Conservation (phyloP, 495 filamentous ascomycete genomes). For the Lepidopterella palustris region DNA sequence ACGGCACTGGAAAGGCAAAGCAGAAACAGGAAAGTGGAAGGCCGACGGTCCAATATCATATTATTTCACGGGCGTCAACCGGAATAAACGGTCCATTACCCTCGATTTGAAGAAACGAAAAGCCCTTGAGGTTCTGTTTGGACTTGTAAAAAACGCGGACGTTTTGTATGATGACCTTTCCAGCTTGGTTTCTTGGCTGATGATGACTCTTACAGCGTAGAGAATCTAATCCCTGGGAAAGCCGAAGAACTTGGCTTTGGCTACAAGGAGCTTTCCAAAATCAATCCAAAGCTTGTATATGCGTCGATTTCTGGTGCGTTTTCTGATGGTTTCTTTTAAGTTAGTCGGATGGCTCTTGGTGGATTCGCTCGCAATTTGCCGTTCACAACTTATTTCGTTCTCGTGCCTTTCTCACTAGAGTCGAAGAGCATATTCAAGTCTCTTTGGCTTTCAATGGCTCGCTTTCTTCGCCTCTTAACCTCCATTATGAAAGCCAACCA, state of each 20-base stretch:
- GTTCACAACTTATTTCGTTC: too few species aligned
- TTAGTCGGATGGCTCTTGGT: too few species aligned
- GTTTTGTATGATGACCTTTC: background rate
- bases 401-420: too few species aligned
- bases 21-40: constrained; percentile 22
- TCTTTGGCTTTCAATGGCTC: too few species aligned
- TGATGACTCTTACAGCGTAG: background rate
- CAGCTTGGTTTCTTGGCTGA: background rate
- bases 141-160: background rate
- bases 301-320: constrained; percentile 28
- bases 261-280: background rate
- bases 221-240: background rate
- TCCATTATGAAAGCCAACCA: too few species aligned
- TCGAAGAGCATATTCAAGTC: too few species aligned
- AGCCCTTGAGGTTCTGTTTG: constrained; percentile 14
- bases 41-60: constrained; percentile 22
- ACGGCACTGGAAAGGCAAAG: constrained; percentile 23
- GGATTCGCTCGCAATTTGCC: too few species aligned
- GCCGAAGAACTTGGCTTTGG: background rate
- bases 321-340: background rate
- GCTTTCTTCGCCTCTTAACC: too few species aligned
- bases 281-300: constrained; percentile 33
- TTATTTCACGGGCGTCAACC: constrained; percentile 29
- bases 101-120: constrained; percentile 26
- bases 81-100: constrained; percentile 28